phyloP scores from a whole-genome alignment of 805 yeast genomes.

The Barnettozyma siamensis region DNA sequence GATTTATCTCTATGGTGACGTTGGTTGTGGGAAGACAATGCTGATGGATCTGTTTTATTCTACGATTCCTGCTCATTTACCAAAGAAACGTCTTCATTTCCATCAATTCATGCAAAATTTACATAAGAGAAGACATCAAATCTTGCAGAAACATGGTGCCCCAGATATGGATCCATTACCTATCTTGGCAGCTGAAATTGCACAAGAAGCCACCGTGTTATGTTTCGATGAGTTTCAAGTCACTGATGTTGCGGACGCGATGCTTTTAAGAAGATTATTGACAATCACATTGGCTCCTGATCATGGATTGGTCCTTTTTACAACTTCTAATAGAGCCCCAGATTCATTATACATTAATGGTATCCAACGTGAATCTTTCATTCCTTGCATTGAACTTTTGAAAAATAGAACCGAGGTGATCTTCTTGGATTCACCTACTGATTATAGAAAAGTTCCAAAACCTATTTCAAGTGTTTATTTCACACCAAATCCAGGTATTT shows the following conservation, averaged over 20 bases:
- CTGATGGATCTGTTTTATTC: conserved; percentile 91
- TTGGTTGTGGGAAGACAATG: conserved; percentile 98
- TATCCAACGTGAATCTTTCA: conserved; percentile 83
- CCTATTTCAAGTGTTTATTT: conserved; percentile 79
- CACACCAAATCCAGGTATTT: conserved; percentile 58
- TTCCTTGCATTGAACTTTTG: conserved; percentile 84
- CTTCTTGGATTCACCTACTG: conserved; percentile 84
- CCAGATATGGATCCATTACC: conserved; percentile 80
- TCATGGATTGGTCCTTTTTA: conserved; percentile 82
- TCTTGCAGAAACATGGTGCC: conserved; percentile 56
- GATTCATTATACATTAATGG: conserved; percentile 92
- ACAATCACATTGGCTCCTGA: conserved; percentile 61
- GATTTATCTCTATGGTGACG: conserved; percentile 92
- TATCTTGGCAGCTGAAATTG: conserved; percentile 73
- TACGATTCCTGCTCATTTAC: conserved; percentile 71
- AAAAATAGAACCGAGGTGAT: conserved; percentile 71
- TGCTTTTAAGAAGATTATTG: conserved; percentile 77
- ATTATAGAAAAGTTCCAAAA: conserved; percentile 82
- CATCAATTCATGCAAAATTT: conserved; percentile 96
- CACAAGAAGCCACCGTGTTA: conserved; percentile 66
- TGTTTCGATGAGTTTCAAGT: conserved; percentile 98
- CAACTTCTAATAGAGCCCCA: conserved; percentile 94
- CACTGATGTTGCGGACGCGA: conserved; percentile 97
- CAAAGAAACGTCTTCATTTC: conserved; percentile 82
- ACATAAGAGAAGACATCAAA: conserved; percentile 80